Conservation (phyloP, 495 filamentous ascomycete genomes). For the Letharia columbiana region DNA sequence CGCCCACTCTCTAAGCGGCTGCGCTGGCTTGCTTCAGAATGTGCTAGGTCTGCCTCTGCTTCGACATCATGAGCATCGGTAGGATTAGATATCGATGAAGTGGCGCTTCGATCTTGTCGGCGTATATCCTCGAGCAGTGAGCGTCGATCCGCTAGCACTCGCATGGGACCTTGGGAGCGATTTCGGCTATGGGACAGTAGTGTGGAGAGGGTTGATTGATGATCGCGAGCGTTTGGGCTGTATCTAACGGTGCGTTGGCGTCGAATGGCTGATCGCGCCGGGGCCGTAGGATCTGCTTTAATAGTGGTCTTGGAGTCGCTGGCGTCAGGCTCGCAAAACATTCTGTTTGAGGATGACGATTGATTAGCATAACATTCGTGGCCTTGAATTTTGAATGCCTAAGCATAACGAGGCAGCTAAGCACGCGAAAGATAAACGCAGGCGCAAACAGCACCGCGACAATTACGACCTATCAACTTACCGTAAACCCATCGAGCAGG, state of each 20-base stretch:
- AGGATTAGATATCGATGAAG: slow-evolving; percentile 21
- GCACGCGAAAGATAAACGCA: slow-evolving; percentile 20
- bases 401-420: slow-evolving; percentile 21
- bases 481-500: slow-evolving; percentile 22
- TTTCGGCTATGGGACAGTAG: slow-evolving; percentile 12
- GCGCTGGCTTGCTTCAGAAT: slow-evolving; percentile 32
- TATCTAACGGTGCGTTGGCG: slow-evolving; percentile 42
- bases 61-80: slow-evolving; percentile 41
- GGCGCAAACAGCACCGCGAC: slow-evolving; percentile 21
- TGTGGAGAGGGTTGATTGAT: slow-evolving; percentile 16
- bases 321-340: slow-evolving; percentile 52
- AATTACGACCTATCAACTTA: slow-evolving; percentile 12
- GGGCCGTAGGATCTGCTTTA: slow-evolving; percentile 50
- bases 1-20: slow-evolving; percentile 28
- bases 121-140: slow-evolving; percentile 20
- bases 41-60: slow-evolving; percentile 27
- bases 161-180: slow-evolving; percentile 13
- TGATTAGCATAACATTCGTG: slow-evolving; percentile 20
- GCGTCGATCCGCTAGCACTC: slow-evolving; percentile 15
- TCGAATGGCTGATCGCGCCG: slow-evolving; percentile 65
- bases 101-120: slow-evolving; percentile 7
- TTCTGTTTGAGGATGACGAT: slow-evolving; percentile 30
- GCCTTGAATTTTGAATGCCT: slow-evolving; percentile 16
- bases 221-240: slow-evolving; percentile 19
- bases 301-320: slow-evolving; percentile 47